Evolutionary conservation across 371 early-diverging fungal genomes (phyloP), one percentile per base, ranked within the genome.

Genomic region (Syncephalastrum contaminatum): DNA sequence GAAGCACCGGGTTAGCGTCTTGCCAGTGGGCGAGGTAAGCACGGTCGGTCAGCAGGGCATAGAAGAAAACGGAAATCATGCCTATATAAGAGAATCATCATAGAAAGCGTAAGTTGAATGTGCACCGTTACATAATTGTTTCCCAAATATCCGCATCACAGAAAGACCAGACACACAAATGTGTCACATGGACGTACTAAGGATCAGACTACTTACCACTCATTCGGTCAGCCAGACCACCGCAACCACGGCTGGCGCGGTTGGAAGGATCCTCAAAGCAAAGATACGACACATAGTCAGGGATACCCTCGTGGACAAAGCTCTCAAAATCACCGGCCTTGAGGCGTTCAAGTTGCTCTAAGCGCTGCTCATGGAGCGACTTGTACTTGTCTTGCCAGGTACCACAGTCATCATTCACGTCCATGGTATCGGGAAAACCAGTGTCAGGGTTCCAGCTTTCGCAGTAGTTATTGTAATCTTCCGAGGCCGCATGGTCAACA

Each of bases 171-270:
- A 30, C 10, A 30, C 36, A 30, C 4, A 19, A 24, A 27, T 15
- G 24, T 50, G 22, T 27, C 18, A 39, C n/a, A 30, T 48, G 41
- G 19, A 18, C 44, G 53, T 19, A 45, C 47, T 50, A 52, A 52
- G 47, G 19, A n/a, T 1, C 3, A 8, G 36, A 30, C 36, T 30
- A 27, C 27, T 60, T 70, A 76, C 77, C 77, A 43, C 64, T 70
- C 75, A 78, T 74, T 55, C 78, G 60, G 58, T 78, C 78, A 14
- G 75, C 78, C 19, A 78, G 53, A 42, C 78, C 78, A 53, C 78
- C 80, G 56, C 80, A 79, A 16, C 80, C 76, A 43, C 73, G 67
- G 24, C 69, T 70, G n/a, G 43, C 51, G 22, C 78, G 64, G 48
- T 70, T 53, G 18, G 51, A 43, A 6, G 71, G 69, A 44, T 74